phyloP scores from a whole-genome alignment of 2,329 filamentous ascomycete genomes.

The Coleophoma crateriformis region DNA sequence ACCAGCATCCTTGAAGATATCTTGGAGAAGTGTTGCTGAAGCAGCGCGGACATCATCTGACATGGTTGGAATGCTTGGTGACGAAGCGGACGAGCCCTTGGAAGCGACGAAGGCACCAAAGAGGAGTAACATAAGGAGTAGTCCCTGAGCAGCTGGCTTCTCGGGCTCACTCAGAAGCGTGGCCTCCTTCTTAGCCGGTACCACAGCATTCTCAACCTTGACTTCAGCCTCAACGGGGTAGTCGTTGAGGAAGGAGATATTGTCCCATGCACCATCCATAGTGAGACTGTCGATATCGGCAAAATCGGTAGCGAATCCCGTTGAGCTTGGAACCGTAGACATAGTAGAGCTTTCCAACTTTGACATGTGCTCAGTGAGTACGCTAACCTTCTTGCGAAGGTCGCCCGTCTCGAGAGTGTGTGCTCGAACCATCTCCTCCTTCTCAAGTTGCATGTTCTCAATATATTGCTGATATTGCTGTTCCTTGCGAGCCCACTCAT shows the following conservation, averaged over 20 bases:
- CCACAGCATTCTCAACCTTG: constrained; percentile 50
- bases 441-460: constrained; percentile 74
- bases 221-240: constrained; percentile 58
- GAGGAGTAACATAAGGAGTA: constrained; percentile 93
- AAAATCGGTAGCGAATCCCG: constrained; percentile 65
- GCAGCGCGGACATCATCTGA: constrained; percentile 77
- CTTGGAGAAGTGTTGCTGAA: constrained; percentile 72
- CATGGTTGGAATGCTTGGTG: constrained; percentile 69
- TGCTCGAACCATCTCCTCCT: constrained; percentile 81
- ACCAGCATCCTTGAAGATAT: constrained; percentile 76
- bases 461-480: constrained; percentile 71
- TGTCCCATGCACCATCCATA: constrained; percentile 79
- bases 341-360: constrained; percentile 61
- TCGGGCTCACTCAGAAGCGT: constrained; percentile 44
- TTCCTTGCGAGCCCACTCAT: constrained; percentile 68
- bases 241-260: constrained; percentile 71
- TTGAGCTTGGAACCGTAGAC: constrained; percentile 46
- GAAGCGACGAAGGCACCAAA: constrained; percentile 95
- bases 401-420: constrained; percentile 90
- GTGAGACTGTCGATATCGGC: constrained; percentile 78
- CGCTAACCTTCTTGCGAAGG: constrained; percentile 85
- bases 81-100: constrained; percentile 50
- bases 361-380: constrained; percentile 69
- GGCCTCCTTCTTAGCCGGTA: constrained; percentile 49
- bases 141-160: constrained; percentile 67